phyloP scores from a whole-genome alignment of 208 protist genomes.

The Wallacemonas sp. region DNA sequence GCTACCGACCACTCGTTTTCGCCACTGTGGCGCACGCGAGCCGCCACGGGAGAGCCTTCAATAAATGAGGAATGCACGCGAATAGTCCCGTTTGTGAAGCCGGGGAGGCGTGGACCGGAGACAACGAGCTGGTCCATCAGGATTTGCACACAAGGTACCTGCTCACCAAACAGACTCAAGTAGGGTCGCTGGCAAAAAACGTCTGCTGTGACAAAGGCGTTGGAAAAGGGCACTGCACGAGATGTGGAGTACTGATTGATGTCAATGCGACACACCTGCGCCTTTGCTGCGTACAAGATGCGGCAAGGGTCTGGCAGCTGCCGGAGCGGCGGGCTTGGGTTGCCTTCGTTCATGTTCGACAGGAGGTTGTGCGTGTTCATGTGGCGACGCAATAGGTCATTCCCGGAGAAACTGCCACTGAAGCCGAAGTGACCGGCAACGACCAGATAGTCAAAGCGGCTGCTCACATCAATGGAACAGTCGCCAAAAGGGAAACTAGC shows the following conservation, averaged over 20 bases:
- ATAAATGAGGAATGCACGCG: conserved; percentile 46
- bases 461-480: conserved; percentile 43
- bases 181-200: conserved; percentile 66
- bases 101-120: conserved; percentile 32
- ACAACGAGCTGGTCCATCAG: conserved; percentile 44
- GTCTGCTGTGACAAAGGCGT: conserved; percentile 58
- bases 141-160: conserved; percentile 48
- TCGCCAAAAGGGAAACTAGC: conserved; percentile 58
- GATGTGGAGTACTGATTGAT: conserved; percentile 66
- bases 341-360: conserved; percentile 61
- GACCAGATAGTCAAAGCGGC: conserved; percentile 79
- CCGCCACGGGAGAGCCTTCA: conserved; percentile 36
- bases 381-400: conserved; percentile 56
- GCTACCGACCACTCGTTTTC: conserved; percentile 32
- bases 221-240: conserved; percentile 42
- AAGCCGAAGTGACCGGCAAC: conserved; percentile 68
- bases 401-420: conserved; percentile 32
- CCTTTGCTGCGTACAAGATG: conserved; percentile 50
- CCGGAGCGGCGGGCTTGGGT: conserved; percentile 40
- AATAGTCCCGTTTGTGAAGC: conserved; percentile 30
- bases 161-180: conserved; percentile 62
- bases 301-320: conserved; percentile 40
- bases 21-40: conserved; percentile 20
- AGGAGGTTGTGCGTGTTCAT: conserved; percentile 61
- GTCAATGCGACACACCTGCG: conserved; percentile 53